Base-by-base conservation (phyloP, 176 grass and related monocot species). In the Lolium perenne region DNA sequence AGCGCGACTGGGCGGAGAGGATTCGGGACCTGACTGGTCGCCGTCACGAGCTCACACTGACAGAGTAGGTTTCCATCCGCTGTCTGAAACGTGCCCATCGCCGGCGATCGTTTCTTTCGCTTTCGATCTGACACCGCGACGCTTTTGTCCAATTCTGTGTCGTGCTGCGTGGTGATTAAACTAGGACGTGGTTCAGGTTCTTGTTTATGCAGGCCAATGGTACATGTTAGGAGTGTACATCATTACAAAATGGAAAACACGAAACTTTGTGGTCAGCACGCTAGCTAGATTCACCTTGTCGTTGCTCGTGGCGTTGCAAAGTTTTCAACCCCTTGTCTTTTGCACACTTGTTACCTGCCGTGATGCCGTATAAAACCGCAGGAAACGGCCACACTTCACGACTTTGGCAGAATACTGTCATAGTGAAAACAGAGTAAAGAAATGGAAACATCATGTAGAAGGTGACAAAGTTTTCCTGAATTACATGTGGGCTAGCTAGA, bases 111-210 rank as follows among this genome's bases (percentile, higher is more conserved):
- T 50, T 49, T 58, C 57, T 47, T 74, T 66, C 76, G 43, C 80
- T 71, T 74, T 85, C 75, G 9, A 9, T 29, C 48, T 10, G 9
- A 20, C 16, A 4, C 67, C 67, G 32, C 81, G 32, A 18, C 6
- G 21, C 25, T 58, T 67, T 58, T 80, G 82, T 67, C 76, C 15
- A 49, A 18, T 85, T 60, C 18, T 51, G 40, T 85, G 82, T 60
- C 82, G 85, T 74, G 69, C 77, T 45, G 75, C 55, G 9, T 43
- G 54, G 16, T 78, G 47, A 80, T 80, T 66, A 80, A 76, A 85
- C 18, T 21, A 57, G 75, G 88, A 81, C 49, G 82, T 76, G 76
- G 11, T 58, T 75, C 35, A 1, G 66, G 17, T 41, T 76, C 38
- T 85, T 81, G 46, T 35, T 61, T 61, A 43, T 65, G 46, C n/a